These are phyloP conservation scores for Fraxinus excelsior DNA, from an alignment of 257 asterid genomes.

Conservation along the genomic window DNA sequence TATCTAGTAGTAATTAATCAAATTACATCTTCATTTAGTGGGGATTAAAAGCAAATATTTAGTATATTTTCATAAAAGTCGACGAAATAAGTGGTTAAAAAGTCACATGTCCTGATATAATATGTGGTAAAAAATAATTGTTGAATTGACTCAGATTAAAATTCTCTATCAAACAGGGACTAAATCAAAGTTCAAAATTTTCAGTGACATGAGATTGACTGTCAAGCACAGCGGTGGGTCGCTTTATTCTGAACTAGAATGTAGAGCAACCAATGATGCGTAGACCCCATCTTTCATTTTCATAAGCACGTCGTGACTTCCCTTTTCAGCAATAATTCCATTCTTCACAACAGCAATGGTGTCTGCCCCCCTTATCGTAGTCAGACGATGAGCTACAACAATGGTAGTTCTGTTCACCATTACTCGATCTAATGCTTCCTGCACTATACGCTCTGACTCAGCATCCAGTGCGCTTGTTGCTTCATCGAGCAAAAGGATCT, in stretches of 20 bases:
- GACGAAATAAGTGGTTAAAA: too few relatives aligned
- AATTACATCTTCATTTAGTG: too few relatives aligned
- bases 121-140: too few relatives aligned
- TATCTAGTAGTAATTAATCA: too few relatives aligned
- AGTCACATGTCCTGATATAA: too few relatives aligned
- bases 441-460: background rate
- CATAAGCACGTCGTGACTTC: background rate
- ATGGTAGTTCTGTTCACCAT: background rate
- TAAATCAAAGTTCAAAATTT: background rate
- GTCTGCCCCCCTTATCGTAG: background rate
- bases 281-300: background rate
- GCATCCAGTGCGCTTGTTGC: slow-evolving; percentile 24
- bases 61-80: too few relatives aligned
- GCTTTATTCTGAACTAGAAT: background rate
- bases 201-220: background rate
- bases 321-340: background rate
- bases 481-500: slow-evolving; percentile 32
- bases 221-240: background rate
- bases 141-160: too few relatives aligned
- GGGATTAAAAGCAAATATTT: too few relatives aligned
- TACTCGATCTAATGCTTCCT: background rate
- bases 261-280: background rate
- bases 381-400: background rate
- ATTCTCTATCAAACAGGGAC: too few relatives aligned
- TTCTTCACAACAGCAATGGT: background rate